Conservation (phyloP, 164 flowering plant species). For the Sedum album region DNA sequence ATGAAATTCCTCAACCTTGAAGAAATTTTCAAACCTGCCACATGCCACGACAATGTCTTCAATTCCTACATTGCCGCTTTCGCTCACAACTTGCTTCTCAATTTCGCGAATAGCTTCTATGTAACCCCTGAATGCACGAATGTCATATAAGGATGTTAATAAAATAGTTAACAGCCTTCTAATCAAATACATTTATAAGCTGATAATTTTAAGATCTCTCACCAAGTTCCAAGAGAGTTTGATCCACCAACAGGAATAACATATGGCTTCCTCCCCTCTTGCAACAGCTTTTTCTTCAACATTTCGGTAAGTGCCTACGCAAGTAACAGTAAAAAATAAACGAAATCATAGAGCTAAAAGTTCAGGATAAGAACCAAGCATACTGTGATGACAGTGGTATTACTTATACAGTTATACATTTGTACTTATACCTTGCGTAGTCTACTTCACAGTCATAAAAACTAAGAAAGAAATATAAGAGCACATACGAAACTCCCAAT, state of each 20-base stretch:
- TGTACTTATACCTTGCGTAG: background rate
- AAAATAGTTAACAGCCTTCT: background rate
- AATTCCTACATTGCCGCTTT: slow-evolving; percentile 26
- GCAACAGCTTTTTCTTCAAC: slow-evolving; percentile 61
- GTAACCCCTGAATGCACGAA: slow-evolving; percentile 56
- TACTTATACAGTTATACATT: no score
- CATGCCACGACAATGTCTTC: slow-evolving; percentile 89
- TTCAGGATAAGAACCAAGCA: background rate
- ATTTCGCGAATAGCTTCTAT: slow-evolving; percentile 83
- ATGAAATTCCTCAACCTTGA: background rate
- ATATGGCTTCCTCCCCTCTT: slow-evolving; percentile 86
- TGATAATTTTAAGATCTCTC: slow-evolving; percentile 16
- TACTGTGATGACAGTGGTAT: no score
- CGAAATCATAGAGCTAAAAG: background rate
- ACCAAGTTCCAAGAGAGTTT: slow-evolving; percentile 92
- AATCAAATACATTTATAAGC: background rate
- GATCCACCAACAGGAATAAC: slow-evolving; percentile 99
- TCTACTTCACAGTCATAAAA: background rate
- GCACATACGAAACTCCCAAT: slow-evolving; percentile 64
- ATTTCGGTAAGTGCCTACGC: slow-evolving; percentile 59
- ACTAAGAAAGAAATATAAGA: background rate
- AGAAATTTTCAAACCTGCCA: slow-evolving; percentile 52
- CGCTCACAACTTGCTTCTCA: slow-evolving; percentile 49
- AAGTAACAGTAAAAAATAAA: background rate
- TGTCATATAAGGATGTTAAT: background rate